Evolutionary conservation across 2,329 filamentous ascomycete species (phyloP), one percentile per base, ranked within the genome.

Genomic region (Fusarium sp.): DNA sequence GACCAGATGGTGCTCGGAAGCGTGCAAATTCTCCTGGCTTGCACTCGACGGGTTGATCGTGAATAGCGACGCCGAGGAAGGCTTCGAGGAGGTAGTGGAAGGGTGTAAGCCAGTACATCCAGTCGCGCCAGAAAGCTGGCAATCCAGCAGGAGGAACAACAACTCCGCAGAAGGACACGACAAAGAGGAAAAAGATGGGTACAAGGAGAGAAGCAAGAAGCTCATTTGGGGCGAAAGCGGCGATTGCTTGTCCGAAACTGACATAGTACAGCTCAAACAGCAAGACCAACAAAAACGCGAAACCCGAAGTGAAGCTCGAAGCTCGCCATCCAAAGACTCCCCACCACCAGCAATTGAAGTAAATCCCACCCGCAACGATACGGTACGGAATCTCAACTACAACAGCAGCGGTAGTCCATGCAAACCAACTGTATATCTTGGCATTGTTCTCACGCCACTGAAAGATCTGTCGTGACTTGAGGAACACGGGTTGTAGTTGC

Each of bases 361-460:
- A 83, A 2, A 83, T 63, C 0, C 87, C 89, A 0, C 90, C 93
- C 1, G 90, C 89, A 5, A 93, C 79, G 14, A 94, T 83, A 0
- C 89, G 87, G 74, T 93, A 94, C 0, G 93, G 93, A 0, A 95
- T 85, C 80, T 95, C 93, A 18, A 89, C 91, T 1, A 94, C 74
- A 6, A 94, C 87, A 2, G 89, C 87, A 0, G 89, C 91, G 3
- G 90, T 91, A 0, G 89, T 88, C 82, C 93, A 94, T 0, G 93
- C 92, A 16, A 89, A 82, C 93, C 93, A 95, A 2, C 89, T 91
- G 82, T 96, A 96, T 29, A 94, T 94, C 80, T 94, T 94, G 18
- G 92, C 90, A n/a, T 89, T 93, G 58, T 91, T 88, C 80, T 96
- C 94, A 6, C 94, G 88, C 2, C 88, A 90, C 79, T 92, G 84